These are phyloP conservation scores for Dianthus caryophyllus DNA, from an alignment of 148 eudicot species.

Conservation along the genomic window DNA sequence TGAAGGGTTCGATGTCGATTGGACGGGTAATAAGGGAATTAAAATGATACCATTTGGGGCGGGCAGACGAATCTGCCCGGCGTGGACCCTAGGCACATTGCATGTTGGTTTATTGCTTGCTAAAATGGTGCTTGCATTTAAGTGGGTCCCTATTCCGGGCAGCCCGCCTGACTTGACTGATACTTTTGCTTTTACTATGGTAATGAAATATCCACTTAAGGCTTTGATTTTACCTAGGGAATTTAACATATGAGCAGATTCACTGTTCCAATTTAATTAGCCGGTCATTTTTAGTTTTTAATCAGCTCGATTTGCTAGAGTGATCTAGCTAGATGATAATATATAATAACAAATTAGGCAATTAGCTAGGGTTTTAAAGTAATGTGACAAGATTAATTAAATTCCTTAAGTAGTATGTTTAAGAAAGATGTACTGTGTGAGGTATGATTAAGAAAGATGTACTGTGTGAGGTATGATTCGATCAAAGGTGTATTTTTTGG, in stretches of 20 bases:
- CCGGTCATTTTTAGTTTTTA: too few species aligned
- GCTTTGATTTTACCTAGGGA: conserved; percentile 64
- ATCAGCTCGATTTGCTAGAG: too few species aligned
- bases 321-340: too few species aligned
- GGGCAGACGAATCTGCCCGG: conserved; percentile 93
- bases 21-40: conserved; percentile 67
- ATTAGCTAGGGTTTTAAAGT: too few species aligned
- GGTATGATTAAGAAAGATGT: too few species aligned
- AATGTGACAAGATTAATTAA: too few species aligned
- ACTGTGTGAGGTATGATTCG: too few species aligned
- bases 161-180: conserved; percentile 88
- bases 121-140: conserved; percentile 73
- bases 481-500: too few species aligned
- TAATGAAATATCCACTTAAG: conserved; percentile 83
- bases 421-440: too few species aligned
- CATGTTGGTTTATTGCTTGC: conserved; percentile 68
- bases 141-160: conserved; percentile 65
- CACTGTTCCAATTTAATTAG: too few species aligned
- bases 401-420: too few species aligned
- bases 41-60: conserved; percentile 87
- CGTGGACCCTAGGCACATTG: conserved; percentile 63
- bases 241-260: neutral
- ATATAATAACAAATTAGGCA: too few species aligned
- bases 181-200: conserved; percentile 89
- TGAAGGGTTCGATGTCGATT: conserved; percentile 71